Evolutionary conservation across 176 grass and related monocot genomes (phyloP).

Genomic region (Juncus inflexus): DNA sequence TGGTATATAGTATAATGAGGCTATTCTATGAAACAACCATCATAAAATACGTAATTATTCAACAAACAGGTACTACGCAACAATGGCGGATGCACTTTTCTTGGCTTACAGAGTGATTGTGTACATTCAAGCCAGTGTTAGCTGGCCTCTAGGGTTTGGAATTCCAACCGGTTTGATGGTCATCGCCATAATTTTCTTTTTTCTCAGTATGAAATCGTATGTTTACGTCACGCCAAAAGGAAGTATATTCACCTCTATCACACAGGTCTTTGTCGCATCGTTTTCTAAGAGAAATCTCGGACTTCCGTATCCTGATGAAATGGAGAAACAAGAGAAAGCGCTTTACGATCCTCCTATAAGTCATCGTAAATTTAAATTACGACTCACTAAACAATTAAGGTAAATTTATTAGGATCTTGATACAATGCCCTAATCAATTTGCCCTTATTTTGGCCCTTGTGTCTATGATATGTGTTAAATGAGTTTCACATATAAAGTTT

Average conservation of each 20-base stretch:
- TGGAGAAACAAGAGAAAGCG: constrained; percentile 42
- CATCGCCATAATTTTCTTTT: constrained; percentile 45
- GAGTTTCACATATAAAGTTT: neutral
- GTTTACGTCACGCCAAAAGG: constrained; percentile 51
- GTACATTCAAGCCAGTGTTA: constrained; percentile 55
- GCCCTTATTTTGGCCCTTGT: neutral
- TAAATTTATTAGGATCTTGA: neutral
- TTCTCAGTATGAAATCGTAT: constrained; percentile 43
- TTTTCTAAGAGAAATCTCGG: constrained; percentile 47
- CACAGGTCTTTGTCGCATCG: constrained; percentile 47
- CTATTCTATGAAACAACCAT: too few relatives aligned
- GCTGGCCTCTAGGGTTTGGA: constrained; percentile 70
- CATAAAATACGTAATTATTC: too few relatives aligned
- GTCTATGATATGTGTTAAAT: neutral
- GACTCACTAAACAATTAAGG: constrained; percentile 65
- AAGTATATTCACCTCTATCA: constrained; percentile 50
- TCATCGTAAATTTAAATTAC: constrained; percentile 35
- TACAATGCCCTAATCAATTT: neutral
- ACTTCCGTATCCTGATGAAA: constrained; percentile 40
- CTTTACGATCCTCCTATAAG: constrained; percentile 36
- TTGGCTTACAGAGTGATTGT: constrained; percentile 42
- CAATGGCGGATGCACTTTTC: constrained; percentile 37
- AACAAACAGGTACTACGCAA: constrained; percentile 52
- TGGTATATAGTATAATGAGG: too few relatives aligned
- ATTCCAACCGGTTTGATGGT: constrained; percentile 51